Evolutionary conservation across 495 filamentous ascomycete genomes (phyloP).

Genomic region (Penicillium cataractarum): DNA sequence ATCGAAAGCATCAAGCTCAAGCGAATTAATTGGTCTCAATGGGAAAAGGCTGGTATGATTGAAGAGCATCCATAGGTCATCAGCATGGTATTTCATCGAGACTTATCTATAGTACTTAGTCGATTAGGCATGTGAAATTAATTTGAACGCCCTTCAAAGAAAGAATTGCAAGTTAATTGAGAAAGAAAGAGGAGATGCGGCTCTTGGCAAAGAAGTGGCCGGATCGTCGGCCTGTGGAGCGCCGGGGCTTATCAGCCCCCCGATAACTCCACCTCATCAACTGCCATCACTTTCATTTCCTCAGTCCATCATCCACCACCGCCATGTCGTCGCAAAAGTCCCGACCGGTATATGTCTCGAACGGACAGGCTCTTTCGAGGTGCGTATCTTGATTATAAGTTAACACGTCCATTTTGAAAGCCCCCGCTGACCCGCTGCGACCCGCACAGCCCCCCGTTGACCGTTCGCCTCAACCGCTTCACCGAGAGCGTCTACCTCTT

Average conservation of each 20-base stretch:
- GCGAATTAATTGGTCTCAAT: too few species aligned
- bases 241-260: conserved; percentile 9
- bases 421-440: conserved; percentile 31
- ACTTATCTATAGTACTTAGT: too few species aligned
- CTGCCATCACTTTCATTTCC: conserved; percentile 1
- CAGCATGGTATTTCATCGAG: too few species aligned
- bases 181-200: background rate
- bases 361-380: conserved; percentile 42
- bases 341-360: conserved; percentile 38
- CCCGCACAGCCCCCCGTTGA: conserved; percentile 44
- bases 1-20: too few species aligned
- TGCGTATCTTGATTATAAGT: conserved; percentile 24
- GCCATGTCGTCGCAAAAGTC: conserved; percentile 40
- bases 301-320: background rate
- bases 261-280: conserved; percentile 22
- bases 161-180: background rate
- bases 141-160: too few species aligned
- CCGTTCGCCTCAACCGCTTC: conserved; percentile 48
- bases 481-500: conserved; percentile 50
- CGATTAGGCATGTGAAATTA: too few species aligned
- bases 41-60: too few species aligned
- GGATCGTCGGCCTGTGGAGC: conserved; percentile 2
- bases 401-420: background rate
- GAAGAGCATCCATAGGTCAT: too few species aligned
- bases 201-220: background rate